These are phyloP conservation scores for Cornus kousa DNA, from an alignment of 148 eudicot genomes.

Conservation along the genomic window DNA sequence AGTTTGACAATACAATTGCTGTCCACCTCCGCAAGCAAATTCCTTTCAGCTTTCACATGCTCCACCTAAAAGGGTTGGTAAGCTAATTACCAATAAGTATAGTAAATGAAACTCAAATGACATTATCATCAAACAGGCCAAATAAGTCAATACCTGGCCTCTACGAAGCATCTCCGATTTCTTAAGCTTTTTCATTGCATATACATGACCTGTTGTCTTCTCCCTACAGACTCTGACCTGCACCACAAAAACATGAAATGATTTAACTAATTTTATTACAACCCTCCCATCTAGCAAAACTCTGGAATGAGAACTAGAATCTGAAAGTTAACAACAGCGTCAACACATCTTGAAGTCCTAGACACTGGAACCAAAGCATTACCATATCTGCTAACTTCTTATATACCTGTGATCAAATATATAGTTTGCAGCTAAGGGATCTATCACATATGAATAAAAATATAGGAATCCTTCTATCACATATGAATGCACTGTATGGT, in stretches of 20 bases:
- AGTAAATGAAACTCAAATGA: not conserved
- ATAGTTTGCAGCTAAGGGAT: too few relatives aligned
- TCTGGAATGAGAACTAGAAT: not conserved
- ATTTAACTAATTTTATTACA: not conserved
- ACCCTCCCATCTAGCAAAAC: not conserved
- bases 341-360: not conserved
- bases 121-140: conserved; percentile 1
- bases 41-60: conserved; percentile 96
- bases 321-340: not conserved
- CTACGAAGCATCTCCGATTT: conserved; percentile 98
- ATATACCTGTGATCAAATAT: too few relatives aligned
- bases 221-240: conserved; percentile 94
- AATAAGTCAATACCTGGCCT: conserved; percentile 69
- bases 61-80: conserved; percentile 60
- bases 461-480: too few relatives aligned
- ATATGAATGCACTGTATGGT: too few relatives aligned
- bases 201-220: conserved; percentile 75
- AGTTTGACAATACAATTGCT: conserved; percentile 95
- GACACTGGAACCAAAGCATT: not conserved
- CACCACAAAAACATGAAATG: conserved; percentile 13
- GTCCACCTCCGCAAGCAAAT: conserved; percentile 97
- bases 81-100: conserved; percentile 20
- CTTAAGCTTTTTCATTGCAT: conserved; percentile 96
- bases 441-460: too few relatives aligned
- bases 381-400: not conserved